phyloP scores from a whole-genome alignment of 345 rosid genomes.

The Salix suchowensis region DNA sequence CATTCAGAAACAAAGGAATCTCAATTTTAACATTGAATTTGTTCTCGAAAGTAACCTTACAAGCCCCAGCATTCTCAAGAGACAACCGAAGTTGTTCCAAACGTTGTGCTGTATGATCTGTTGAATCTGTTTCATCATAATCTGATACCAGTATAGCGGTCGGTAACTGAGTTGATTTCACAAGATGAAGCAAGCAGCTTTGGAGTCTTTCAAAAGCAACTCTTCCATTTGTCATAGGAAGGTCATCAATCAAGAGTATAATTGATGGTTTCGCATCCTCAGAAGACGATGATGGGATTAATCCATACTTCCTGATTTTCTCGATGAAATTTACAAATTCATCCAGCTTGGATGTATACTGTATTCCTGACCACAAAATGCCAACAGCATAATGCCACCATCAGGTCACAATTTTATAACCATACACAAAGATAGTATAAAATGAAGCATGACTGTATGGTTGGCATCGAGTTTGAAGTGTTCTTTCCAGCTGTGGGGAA shows the following conservation, averaged over 20 bases:
- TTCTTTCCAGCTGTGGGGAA: neutral
- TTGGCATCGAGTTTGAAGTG: neutral
- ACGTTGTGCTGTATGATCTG: conserved; percentile 40
- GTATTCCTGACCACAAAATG: conserved; percentile 42
- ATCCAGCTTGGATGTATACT: conserved; percentile 82
- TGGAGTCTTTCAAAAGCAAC: conserved; percentile 63
- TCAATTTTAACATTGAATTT: conserved; percentile 9
- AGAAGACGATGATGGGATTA: conserved; percentile 43
- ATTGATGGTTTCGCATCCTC: conserved; percentile 34
- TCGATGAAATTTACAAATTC: conserved; percentile 81
- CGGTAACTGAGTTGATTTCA: conserved; percentile 60
- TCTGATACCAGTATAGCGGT: conserved; percentile 67
- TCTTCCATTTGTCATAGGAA: conserved; percentile 69
- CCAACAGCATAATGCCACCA: conserved; percentile 7
- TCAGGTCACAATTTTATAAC: neutral
- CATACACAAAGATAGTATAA: neutral
- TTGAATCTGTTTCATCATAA: conserved; percentile 50
- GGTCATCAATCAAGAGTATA: conserved; percentile 83
- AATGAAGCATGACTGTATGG: neutral
- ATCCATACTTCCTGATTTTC: conserved; percentile 64
- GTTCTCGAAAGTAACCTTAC: conserved; percentile 57
- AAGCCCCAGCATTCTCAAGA: conserved; percentile 79
- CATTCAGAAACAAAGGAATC: conserved; percentile 8
- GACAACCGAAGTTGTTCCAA: conserved; percentile 62
- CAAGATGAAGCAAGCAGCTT: conserved; percentile 67